Percentiles rank a stretch among this genome's conserved stretches.
Evolutionary conservation across 805 yeast genomes (phyloP).

Genomic region (Millerozyma miso): DNA sequence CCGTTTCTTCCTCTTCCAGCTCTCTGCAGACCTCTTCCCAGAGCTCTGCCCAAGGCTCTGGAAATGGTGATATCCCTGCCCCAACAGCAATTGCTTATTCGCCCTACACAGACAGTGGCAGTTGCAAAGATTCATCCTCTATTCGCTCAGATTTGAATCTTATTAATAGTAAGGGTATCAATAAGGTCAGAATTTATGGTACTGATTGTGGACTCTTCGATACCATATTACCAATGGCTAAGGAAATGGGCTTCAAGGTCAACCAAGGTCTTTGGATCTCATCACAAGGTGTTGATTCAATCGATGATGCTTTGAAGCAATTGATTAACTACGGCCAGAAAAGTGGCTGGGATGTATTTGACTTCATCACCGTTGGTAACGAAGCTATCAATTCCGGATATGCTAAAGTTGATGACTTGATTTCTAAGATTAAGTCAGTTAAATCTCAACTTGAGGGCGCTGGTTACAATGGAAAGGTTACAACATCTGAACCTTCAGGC

Average conservation of each 20-base stretch:
- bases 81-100: constrained; percentile 70
- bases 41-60: constrained; percentile 12
- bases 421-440: constrained; percentile 60
- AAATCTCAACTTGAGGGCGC: constrained; percentile 54
- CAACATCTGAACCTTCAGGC: constrained; percentile 91
- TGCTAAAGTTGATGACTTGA: constrained; percentile 57
- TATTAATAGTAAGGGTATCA: constrained; percentile 60
- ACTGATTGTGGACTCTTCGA: constrained; percentile 74
- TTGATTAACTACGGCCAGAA: constrained; percentile 47
- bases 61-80: constrained; percentile 21
- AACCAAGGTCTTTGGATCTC: constrained; percentile 88
- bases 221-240: constrained; percentile 61
- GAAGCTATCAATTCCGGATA: constrained; percentile 73
- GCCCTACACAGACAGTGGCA: constrained; percentile 67
- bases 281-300: constrained; percentile 60
- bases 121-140: constrained; percentile 57
- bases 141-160: constrained; percentile 56
- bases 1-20: constrained; percentile 11
- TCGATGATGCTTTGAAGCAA: constrained; percentile 54
- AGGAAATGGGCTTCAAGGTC: constrained; percentile 58
- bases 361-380: constrained; percentile 78
- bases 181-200: constrained; percentile 73
- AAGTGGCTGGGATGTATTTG: constrained; percentile 69
- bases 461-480: constrained; percentile 72
- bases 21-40: constrained; percentile 12